Evolutionary conservation across 2,329 filamentous ascomycete genomes (phyloP).

Genomic region (Paradendryphiella salina): DNA sequence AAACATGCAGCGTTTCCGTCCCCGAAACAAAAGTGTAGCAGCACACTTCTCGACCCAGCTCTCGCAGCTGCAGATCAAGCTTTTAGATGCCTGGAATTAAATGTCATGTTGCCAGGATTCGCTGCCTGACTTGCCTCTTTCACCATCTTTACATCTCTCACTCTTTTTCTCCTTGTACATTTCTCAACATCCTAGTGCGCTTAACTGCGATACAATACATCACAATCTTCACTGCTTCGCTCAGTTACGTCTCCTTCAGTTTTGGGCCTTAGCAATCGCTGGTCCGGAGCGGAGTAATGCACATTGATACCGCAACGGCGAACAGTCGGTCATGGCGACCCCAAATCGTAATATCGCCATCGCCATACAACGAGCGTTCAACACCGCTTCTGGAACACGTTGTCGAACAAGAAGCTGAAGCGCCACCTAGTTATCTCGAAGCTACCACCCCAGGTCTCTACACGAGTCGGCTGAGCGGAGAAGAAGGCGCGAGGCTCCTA

Average conservation of each 20-base stretch:
- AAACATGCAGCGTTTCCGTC: slow-evolving; percentile 34
- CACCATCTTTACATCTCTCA: slow-evolving; percentile 3
- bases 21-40: slow-evolving; percentile 36
- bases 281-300: slow-evolving; percentile 24
- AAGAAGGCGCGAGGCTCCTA: slow-evolving; percentile 38
- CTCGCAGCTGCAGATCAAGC: slow-evolving; percentile 18
- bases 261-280: background rate
- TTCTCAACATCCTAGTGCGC: slow-evolving; percentile 2
- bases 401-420: slow-evolving; percentile 23
- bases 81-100: slow-evolving; percentile 17
- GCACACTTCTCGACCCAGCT: slow-evolving; percentile 7
- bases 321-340: slow-evolving; percentile 31
- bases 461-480: slow-evolving; percentile 31
- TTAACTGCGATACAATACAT: slow-evolving; percentile 1
- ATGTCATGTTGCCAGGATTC: slow-evolving; percentile 15
- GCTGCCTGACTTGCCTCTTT: slow-evolving; percentile 19
- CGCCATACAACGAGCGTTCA: slow-evolving; percentile 22
- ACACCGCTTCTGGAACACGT: slow-evolving; percentile 34
- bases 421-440: slow-evolving; percentile 40
- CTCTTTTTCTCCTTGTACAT: slow-evolving; percentile 4
- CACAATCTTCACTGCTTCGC: slow-evolving; percentile 2
- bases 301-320: slow-evolving; percentile 40
- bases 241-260: background rate
- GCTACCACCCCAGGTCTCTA: slow-evolving; percentile 43
- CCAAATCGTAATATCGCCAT: slow-evolving; percentile 22